Evolutionary conservation across 2,329 filamentous ascomycete genomes (phyloP), one percentile per base, ranked within the genome.

Genomic region (Scytalidium sp.): DNA sequence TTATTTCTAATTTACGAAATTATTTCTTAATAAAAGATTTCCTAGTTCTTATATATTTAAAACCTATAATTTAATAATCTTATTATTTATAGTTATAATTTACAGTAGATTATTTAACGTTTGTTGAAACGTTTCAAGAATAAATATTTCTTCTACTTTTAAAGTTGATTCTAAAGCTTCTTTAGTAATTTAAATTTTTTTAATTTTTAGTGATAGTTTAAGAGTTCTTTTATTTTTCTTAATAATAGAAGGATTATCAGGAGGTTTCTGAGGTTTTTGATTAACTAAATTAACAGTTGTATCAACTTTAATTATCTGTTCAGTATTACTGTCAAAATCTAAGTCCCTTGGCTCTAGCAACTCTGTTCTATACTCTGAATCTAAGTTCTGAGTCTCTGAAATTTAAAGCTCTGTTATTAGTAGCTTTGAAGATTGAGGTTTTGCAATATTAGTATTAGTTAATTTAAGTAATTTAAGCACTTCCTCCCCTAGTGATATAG

Each of bases 1-100:
- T 8, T 56, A 58, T 6, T 64, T 70, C 15, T 36, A 15, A 5
- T 57, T 29, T 50, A 59, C 6, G 66, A 65, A 64, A 9, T 51
- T 8, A 57, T 59, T 6, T 64, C 70, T 15, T 36, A 15, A 5
- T n/a, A n/a, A n/a, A 15, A 36, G 17, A 4, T 36, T 15, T 15
- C 13, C 15, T 5, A 15, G 17, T 36, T 36, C 32, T 15, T 15
- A 36, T 10, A 15, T n/a, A 15, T 15, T 15, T 15, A 36, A n/a
- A 15, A n/a, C 15, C 15, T 36, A 15, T 36, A 36, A n/a, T n/a
- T 7, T 36, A 9, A 15, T 15, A 9, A 36, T 10, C 32, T 36
- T n/a, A 5, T 36, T 36, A 5, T 9, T 6, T 36, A 36, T 36
- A 36, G 32, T n/a, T 36, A 7, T 4, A 10, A 5, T 9, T 5